phyloP scores from a whole-genome alignment of 225 moss, liverwort and hornwort genomes.

The Bryoerythrophyllum caledonicum region DNA sequence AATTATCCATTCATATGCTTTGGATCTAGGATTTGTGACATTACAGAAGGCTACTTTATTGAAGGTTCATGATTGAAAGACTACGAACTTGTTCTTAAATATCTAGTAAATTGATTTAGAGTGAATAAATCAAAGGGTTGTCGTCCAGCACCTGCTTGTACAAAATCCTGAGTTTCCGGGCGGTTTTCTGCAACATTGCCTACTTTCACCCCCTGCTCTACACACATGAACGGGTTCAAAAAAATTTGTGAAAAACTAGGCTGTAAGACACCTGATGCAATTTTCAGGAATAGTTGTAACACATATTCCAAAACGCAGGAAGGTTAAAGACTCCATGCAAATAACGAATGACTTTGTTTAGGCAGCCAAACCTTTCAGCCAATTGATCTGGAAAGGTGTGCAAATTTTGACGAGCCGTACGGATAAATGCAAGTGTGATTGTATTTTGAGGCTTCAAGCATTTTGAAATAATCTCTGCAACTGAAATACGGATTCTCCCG shows the following conservation, averaged over 20 bases:
- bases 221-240: not conserved
- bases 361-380: not conserved
- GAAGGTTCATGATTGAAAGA: too few species aligned
- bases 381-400: not conserved
- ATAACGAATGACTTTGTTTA: conserved; percentile 1
- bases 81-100: too few species aligned
- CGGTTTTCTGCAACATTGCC: conserved; percentile 53
- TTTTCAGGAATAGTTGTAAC: not conserved
- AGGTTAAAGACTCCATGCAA: conserved; percentile 5
- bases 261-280: conserved; percentile 5
- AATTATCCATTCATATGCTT: too few species aligned
- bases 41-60: too few species aligned
- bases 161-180: conserved; percentile 44
- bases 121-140: not conserved
- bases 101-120: too few species aligned
- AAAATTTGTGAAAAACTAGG: not conserved
- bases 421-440: not conserved
- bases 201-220: conserved; percentile 54
- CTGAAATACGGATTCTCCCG: not conserved
- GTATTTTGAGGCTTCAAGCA: not conserved
- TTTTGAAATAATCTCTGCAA: not conserved
- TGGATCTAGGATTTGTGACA: too few species aligned
- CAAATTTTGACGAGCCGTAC: not conserved
- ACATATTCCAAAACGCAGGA: conserved; percentile 7
- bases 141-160: conserved; percentile 49